These are phyloP conservation scores for Aureoboletus auriporus DNA, from an alignment of 768 basidiomycete species.

Conservation along the genomic window DNA sequence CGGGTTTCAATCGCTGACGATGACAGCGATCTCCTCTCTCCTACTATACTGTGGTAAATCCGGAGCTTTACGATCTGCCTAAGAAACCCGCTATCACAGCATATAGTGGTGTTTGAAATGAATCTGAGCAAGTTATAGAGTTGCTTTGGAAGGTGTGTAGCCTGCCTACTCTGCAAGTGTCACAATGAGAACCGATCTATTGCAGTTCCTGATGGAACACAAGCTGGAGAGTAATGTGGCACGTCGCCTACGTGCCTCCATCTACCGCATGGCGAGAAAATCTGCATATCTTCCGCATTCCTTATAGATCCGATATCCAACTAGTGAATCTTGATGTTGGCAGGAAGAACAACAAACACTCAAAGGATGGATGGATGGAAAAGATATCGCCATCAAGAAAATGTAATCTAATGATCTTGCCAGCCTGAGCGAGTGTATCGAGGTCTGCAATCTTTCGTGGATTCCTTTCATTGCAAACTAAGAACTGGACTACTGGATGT, in stretches of 20 bases:
- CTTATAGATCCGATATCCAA: conserved; percentile 9
- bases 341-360: too few relatives aligned
- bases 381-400: conserved; percentile 25
- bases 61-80: conserved; percentile 12
- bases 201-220: conserved; percentile 11
- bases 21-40: conserved; percentile 14
- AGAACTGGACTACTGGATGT: conserved; percentile 11
- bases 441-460: conserved; percentile 9
- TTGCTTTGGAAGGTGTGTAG: conserved; percentile 19
- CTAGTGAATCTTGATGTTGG: conserved; percentile 10
- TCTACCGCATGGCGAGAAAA: conserved; percentile 29
- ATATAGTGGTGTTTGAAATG: background rate
- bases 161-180: background rate
- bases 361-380: conserved; percentile 5
- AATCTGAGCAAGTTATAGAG: conserved; percentile 18
- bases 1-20: conserved; percentile 7
- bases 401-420: conserved; percentile 2
- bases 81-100: background rate
- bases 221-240: background rate
- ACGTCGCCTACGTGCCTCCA: conserved; percentile 15
- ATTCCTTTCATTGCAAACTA: background rate
- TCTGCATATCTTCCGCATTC: conserved; percentile 18
- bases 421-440: conserved; percentile 1
- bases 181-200: background rate
- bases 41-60: conserved; percentile 17